Evolutionary conservation across 129 eudicot species (phyloP), one percentile per base, ranked within the genome.

Genomic region (Arctium lappa): DNA sequence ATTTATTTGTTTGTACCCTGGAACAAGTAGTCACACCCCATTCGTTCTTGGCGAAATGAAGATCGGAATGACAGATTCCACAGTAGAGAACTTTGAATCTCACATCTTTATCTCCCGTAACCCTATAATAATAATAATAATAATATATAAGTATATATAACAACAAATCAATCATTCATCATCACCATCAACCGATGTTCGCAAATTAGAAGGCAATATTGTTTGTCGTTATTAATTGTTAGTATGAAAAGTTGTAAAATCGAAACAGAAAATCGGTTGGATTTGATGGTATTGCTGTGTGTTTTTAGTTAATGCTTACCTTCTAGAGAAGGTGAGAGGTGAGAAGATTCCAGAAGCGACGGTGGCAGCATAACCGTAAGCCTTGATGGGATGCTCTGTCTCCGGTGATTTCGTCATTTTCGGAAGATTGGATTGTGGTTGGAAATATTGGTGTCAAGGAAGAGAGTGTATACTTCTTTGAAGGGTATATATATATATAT

Each of bases 391-490:
- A 15, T 83, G 86, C 34, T 33, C 65, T 2, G 72, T 53, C 15
- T 69, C 82, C 9, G 89, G 83, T 31, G 86, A 72, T 63, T 81
- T 77, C 37, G 78, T 83, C 89, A 86, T 86, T 39, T 76, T 60
- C 5, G 68, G 29, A 60, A 60, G 68, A 2, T 60, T 60, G 29
- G 68, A 60, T 60, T n/a, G 50, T 44, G 50, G 27, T 22, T 22
- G 27, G 50, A 44, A 44, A 44, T 0, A 44, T 2, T 8, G 50
- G 68, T 60, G 68, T 56, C 2, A 3, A 53, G 5, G n/a, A 15
- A 60, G 10, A 8, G 68, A 4, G 68, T 60, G 66, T 22, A 22
- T 22, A 22, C 27, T 22, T 22, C 27, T 22, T 22, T 22, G 27
- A 22, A 22, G 27, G 0, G 27, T 22, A 22, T 22, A 22, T 22